phyloP scores from a whole-genome alignment of 1,284 basidiomycete species.

The Rugiboletus extremiorientalis region DNA sequence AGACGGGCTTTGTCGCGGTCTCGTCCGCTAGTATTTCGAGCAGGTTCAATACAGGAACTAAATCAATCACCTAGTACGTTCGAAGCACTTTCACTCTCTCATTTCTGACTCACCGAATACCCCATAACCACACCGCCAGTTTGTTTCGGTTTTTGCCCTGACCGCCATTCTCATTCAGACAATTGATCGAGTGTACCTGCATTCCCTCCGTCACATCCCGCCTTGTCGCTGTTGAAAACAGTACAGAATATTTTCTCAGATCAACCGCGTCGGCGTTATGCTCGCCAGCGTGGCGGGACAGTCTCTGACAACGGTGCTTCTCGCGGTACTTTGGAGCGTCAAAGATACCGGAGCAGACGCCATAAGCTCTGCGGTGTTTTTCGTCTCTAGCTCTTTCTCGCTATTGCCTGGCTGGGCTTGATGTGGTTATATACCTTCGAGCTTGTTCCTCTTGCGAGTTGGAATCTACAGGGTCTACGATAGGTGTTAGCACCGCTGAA shows the following conservation, averaged over 20 bases:
- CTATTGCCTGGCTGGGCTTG: constrained; percentile 47
- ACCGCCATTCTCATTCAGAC: constrained; percentile 39
- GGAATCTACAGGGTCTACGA: background rate
- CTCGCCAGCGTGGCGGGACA: constrained; percentile 37
- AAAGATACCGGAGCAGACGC: constrained; percentile 41
- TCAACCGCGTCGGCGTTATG: constrained; percentile 39
- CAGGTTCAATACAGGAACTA: constrained; percentile 64
- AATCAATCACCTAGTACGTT: constrained; percentile 63
- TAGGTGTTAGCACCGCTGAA: constrained; percentile 48
- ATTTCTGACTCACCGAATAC: background rate
- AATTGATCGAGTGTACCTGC: constrained; percentile 57
- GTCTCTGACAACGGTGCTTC: constrained; percentile 36
- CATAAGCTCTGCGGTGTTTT: constrained; percentile 44
- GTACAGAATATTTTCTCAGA: constrained; percentile 50
- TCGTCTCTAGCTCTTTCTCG: constrained; percentile 36
- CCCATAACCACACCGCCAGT: constrained; percentile 37
- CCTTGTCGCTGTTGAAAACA: constrained; percentile 67
- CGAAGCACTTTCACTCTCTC: background rate
- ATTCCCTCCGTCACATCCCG: constrained; percentile 60
- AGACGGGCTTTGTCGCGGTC: constrained; percentile 56
- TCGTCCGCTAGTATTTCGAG: constrained; percentile 69
- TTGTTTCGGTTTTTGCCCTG: constrained; percentile 1
- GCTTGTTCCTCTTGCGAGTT: background rate
- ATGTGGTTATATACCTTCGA: constrained; percentile 62
- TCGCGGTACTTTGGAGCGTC: constrained; percentile 33